Evolutionary conservation across 1,139 yeast genomes (phyloP).

Genomic region (Geotrichum siamense): DNA sequence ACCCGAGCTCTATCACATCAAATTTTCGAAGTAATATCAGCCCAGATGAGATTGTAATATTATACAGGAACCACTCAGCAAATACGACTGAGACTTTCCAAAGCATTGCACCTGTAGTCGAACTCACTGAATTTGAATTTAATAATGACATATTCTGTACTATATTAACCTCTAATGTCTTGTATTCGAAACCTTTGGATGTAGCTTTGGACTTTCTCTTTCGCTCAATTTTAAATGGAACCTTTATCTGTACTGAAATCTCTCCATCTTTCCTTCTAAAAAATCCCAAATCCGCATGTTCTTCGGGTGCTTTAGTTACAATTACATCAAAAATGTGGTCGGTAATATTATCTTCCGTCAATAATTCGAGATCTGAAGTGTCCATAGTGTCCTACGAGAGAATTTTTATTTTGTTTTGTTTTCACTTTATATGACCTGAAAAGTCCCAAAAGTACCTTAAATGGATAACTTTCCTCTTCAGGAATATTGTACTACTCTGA

Average conservation of each 20-base stretch:
- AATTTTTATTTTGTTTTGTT: neutral
- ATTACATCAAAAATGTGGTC: slow-evolving; percentile 16
- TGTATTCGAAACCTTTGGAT: neutral
- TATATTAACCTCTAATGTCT: slow-evolving; percentile 20
- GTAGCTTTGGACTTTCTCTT: neutral
- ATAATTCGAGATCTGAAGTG: slow-evolving; percentile 5
- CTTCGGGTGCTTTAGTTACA: slow-evolving; percentile 13
- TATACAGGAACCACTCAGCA: slow-evolving; percentile 44
- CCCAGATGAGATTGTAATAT: slow-evolving; percentile 1
- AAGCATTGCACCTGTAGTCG: slow-evolving; percentile 63
- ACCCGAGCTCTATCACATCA: slow-evolving; percentile 53
- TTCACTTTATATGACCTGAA: too few relatives aligned
- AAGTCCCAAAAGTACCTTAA: too few relatives aligned
- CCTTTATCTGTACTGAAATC: slow-evolving; percentile 7
- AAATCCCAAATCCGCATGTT: slow-evolving; percentile 12
- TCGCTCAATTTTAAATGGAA: slow-evolving; percentile 6
- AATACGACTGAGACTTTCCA: slow-evolving; percentile 53
- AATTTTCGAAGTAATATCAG: slow-evolving; percentile 18
- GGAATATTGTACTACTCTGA: too few relatives aligned
- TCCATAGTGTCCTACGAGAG: slow-evolving; percentile 11
- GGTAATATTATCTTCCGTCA: slow-evolving; percentile 7
- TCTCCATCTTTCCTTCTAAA: slow-evolving; percentile 13
- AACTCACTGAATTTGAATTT: slow-evolving; percentile 37
- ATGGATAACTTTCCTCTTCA: too few relatives aligned
- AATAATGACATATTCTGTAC: slow-evolving; percentile 35